Evolutionary conservation across 73 alveolate genomes (phyloP).

Genomic region (Paramecium primaurelia): DNA sequence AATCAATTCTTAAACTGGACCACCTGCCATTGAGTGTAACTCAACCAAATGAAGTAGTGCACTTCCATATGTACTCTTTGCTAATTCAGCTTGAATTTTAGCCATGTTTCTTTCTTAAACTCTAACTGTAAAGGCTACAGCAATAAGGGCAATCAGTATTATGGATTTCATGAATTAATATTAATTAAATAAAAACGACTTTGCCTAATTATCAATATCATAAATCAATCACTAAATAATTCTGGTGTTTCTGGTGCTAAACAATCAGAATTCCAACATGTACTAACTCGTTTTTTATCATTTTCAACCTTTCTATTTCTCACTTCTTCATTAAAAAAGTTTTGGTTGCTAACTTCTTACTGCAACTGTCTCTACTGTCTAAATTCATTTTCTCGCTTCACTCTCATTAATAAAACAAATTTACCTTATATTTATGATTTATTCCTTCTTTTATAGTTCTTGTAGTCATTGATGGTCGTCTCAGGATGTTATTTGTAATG

Average conservation of each 20-base stretch:
- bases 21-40: conserved; percentile 44
- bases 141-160: conserved; percentile 26
- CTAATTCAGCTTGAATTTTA: not conserved
- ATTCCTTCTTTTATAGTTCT: conserved; percentile 18
- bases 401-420: not conserved
- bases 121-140: conserved; percentile 20
- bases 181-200: conserved; percentile 29
- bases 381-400: not conserved
- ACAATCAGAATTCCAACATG: not conserved
- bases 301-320: not conserved
- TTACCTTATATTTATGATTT: conserved; percentile 14
- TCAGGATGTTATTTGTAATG: not conserved
- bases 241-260: not conserved
- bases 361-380: not conserved
- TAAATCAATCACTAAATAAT: not conserved
- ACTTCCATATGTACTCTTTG: conserved; percentile 19
- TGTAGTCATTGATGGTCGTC: not conserved
- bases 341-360: not conserved
- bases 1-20: conserved; percentile 47
- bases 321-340: not conserved
- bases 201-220: not conserved
- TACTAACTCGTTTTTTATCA: not conserved
- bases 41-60: conserved; percentile 40
- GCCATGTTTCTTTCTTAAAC: conserved; percentile 44
- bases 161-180: conserved; percentile 27